Evolutionary conservation across 2,329 filamentous ascomycete species (phyloP).

Genomic region (Penicillium sp.): DNA sequence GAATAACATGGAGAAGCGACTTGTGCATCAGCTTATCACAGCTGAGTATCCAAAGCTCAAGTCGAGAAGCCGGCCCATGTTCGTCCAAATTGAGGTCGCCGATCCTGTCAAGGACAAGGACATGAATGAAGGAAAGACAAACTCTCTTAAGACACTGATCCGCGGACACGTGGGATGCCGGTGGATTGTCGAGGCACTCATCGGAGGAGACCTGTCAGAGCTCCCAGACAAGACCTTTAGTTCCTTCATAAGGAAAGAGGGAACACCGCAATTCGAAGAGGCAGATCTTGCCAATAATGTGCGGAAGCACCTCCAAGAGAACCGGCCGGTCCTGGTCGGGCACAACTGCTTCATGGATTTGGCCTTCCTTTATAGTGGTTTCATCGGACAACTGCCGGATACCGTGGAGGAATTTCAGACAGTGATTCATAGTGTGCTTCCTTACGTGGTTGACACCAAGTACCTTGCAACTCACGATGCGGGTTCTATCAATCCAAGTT

Average conservation of each 20-base stretch:
- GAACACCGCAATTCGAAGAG: slow-evolving; percentile 18
- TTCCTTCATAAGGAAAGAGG: slow-evolving; percentile 19
- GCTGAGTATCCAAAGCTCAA: slow-evolving; percentile 55
- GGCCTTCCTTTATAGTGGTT: slow-evolving; percentile 61
- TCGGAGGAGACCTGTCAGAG: slow-evolving; percentile 42
- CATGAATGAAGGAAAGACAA: slow-evolving; percentile 30
- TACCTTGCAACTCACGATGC: slow-evolving; percentile 62
- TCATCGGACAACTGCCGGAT: slow-evolving; percentile 60
- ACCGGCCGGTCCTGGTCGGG: slow-evolving; percentile 57
- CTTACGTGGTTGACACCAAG: slow-evolving; percentile 62
- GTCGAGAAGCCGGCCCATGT: slow-evolving; percentile 38
- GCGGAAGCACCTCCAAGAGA: slow-evolving; percentile 45
- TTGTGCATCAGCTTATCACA: slow-evolving; percentile 67
- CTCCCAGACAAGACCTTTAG: slow-evolving; percentile 36
- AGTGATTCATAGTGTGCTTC: slow-evolving; percentile 56
- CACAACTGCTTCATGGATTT: slow-evolving; percentile 66
- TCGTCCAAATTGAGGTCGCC: slow-evolving; percentile 43
- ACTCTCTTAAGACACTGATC: slow-evolving; percentile 28
- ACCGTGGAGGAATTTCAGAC: slow-evolving; percentile 56
- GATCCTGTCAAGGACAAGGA: slow-evolving; percentile 38
- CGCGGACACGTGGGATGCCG: slow-evolving; percentile 44
- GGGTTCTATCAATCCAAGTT: slow-evolving; percentile 51
- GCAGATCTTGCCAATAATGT: slow-evolving; percentile 32
- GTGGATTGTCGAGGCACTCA: slow-evolving; percentile 50
- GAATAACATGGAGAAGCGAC: slow-evolving; percentile 62